Base-by-base conservation (phyloP, 2,329 filamentous ascomycete genomes). In the Akanthomyces uredinophilus region DNA sequence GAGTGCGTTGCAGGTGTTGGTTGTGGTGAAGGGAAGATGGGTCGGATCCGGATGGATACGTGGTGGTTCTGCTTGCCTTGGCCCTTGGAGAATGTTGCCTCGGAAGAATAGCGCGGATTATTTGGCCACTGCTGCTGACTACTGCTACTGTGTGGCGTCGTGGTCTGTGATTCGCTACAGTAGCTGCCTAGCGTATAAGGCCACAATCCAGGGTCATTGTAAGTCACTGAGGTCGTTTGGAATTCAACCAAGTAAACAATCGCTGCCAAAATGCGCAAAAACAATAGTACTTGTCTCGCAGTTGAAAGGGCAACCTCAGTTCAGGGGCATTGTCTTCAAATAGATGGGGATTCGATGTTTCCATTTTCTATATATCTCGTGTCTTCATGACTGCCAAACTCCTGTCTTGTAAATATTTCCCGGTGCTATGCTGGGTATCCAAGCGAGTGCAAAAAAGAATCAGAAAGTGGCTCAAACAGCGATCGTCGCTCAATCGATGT, bases 391-490 rank as follows among this genome's bases (percentile, higher is more conserved):
- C 13, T 50, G 22, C 43, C 35, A 41, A 41, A 66, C 59, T 65
- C 66, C 64, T 58, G 60, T 62, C 63, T 44, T 32, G 11, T 46
- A 20, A 27, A 32, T 22, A 58, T 69, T 65, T 62, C 43, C 67
- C 67, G 67, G 68, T 71, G 67, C 69, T 64, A 66, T 69, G 65
- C 68, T 68, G 71, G 70, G 71, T 73, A 74, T 75, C 69, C 70
- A 70, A 70, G 66, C 65, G 66, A 70, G 64, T 66, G 66, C 66
- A 65, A 63, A 64, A 66, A 60, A 39, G 57, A 60, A 58, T 59
- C 66, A 65, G 65, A 51, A 63, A 47, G 64, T 44, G 5, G 65
- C 1, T 20, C 5, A 41, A 20, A 49, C 37, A 46, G 8, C 24
- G 39, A 61, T 58, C 57, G 24, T 60, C 7, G 24, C 18, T 50